Evolutionary conservation across 345 rosid genomes (phyloP), one percentile per base, ranked within the genome.

Genomic region (Mercurialis annua): DNA sequence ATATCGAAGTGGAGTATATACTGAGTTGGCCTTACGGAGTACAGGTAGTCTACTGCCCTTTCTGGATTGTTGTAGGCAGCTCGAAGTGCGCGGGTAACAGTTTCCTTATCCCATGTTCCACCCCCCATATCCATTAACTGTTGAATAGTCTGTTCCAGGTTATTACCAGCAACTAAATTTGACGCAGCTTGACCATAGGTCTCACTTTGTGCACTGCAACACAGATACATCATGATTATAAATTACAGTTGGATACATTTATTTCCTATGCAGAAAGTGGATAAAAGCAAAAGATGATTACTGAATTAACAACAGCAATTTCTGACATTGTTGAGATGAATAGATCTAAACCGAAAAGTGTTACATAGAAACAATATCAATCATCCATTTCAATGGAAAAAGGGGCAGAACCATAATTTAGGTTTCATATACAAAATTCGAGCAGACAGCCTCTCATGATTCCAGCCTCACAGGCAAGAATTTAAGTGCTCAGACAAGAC

Each of bases 1-100:
- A 61, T 16, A 30, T 47, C 36, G 33, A 51, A 23, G 50, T 27
- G 43, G 59, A 50, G 57, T 5, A 59, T 50, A 36, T 27, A 51
- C 29, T 49, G 65, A 43, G 29, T 44, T 43, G 30, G 59, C 59
- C 86, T 59, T 86, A 94, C 99, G 59, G 97, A 83, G 73, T 91
- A 94, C 23, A 94, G 73, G 78, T 94, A 94, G 79, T 94, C 99
- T 71, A 94, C 96, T n/a, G 99, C 99, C 68, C 99, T 79, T 83
- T 92, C 99, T 26, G 99, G 99, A 67, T 94, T 94, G 78, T 92
- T 94, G 77, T 92, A 90, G 60, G 99, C 98, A 31, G 99, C 98
- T 75, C 90, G 91, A 79, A 94, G 97, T 54, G 99, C 99, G 53
- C 96, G 89, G 47, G 80, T 75, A 71, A 94, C 98, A 27, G 90